These are phyloP conservation scores for Sanguinoderma infundibulare DNA, from an alignment of 1,284 basidiomycete genomes.

Conservation along the genomic window DNA sequence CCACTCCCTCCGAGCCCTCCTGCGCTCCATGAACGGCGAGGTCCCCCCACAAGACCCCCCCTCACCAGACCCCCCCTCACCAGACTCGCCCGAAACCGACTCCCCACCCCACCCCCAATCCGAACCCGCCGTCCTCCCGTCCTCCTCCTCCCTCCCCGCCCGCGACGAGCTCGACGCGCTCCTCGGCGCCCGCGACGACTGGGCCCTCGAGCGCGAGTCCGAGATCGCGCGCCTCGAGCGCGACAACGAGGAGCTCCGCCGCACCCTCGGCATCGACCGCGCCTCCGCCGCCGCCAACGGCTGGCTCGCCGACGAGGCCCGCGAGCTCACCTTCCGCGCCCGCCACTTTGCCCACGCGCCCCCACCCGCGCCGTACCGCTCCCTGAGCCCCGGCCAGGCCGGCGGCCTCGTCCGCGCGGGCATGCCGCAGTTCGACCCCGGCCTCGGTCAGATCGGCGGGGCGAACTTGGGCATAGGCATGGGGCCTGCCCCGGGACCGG, in stretches of 20 bases:
- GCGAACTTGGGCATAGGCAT: conserved; percentile 9
- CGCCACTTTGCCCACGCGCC: too few species aligned
- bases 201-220: conserved; percentile 83
- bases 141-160: conserved; percentile 25
- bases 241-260: conserved; percentile 82
- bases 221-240: conserved; percentile 80
- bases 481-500: conserved; percentile 7
- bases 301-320: conserved; percentile 37
- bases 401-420: conserved; percentile 12
- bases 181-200: conserved; percentile 58
- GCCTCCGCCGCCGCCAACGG: conserved; percentile 55
- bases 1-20: conserved; percentile 70
- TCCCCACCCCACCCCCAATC: conserved; percentile 13
- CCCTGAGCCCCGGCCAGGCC: conserved; percentile 16
- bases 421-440: conserved; percentile 10
- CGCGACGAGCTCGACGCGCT: conserved; percentile 38
- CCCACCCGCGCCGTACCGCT: conserved; percentile 14
- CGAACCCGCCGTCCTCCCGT: too few species aligned
- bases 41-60: conserved; percentile 28
- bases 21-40: conserved; percentile 70
- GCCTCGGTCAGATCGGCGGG: neutral
- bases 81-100: conserved; percentile 4
- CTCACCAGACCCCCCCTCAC: neutral
- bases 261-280: conserved; percentile 73
- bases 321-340: conserved; percentile 30